Conservation (phyloP, 257 asterid genomes). For the Solanum chilense region DNA sequence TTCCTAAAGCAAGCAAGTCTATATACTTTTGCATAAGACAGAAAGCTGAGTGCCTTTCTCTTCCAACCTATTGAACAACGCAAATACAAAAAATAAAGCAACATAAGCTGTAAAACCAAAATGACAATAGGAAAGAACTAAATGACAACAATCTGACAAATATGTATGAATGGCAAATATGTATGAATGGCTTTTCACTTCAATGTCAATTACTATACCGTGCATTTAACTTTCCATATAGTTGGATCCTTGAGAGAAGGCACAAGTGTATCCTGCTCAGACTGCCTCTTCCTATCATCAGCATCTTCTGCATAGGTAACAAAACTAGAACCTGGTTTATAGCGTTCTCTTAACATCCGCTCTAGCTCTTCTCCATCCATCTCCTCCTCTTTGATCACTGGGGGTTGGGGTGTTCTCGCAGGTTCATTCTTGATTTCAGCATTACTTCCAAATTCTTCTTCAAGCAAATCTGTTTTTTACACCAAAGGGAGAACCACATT, state of each 20-base stretch:
- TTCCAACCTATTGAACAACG: conserved; percentile 53
- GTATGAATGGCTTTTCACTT: not conserved
- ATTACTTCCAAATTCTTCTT: conserved; percentile 31
- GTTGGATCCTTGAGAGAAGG: conserved; percentile 50
- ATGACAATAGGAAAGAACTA: not conserved
- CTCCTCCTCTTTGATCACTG: conserved; percentile 63
- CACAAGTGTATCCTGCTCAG: conserved; percentile 18
- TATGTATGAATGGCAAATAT: not conserved
- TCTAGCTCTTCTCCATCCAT: conserved; percentile 76
- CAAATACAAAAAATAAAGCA: not conserved
- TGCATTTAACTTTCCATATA: conserved; percentile 96
- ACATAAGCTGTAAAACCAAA: not conserved
- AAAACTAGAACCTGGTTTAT: conserved; percentile 57
- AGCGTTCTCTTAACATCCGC: conserved; percentile 51
- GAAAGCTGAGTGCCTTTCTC: conserved; percentile 83
- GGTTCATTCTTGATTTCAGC: conserved; percentile 22
- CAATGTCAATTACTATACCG: conserved; percentile 27
- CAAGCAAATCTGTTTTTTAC: conserved; percentile 30
- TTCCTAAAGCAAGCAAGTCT: conserved; percentile 57
- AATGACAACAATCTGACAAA: not conserved
- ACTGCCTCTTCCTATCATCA: conserved; percentile 32
- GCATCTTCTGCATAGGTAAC: conserved; percentile 58
- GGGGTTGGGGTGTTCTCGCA: conserved; percentile 22
- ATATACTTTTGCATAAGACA: conserved; percentile 90
- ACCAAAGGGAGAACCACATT: not conserved